These are phyloP conservation scores for Fusarium papillatum DNA, from an alignment of 2,329 filamentous ascomycete genomes.

Conservation along the genomic window DNA sequence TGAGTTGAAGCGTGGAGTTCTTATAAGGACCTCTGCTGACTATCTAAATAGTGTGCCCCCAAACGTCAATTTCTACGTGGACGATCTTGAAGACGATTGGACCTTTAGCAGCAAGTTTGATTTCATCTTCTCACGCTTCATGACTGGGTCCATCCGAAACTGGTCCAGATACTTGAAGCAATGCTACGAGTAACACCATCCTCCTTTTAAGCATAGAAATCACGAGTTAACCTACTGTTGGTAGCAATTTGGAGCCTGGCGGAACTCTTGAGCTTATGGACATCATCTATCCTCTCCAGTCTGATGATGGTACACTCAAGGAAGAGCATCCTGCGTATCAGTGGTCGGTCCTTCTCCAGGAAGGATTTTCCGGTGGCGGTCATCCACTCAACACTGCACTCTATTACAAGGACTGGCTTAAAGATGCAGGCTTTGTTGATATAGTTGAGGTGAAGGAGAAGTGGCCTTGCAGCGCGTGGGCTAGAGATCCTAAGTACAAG, in stretches of 20 bases:
- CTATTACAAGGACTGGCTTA: background rate
- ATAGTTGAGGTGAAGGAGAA: background rate
- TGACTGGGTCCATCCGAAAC: background rate
- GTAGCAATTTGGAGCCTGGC: background rate
- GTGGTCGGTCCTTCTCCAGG: background rate
- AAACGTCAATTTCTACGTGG: constrained; percentile 35
- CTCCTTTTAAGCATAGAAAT: background rate
- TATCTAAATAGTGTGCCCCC: background rate
- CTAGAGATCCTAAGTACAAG: background rate
- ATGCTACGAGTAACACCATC: background rate
- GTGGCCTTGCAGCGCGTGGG: background rate
- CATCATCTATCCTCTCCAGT: constrained; percentile 1
- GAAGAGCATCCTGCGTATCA: background rate
- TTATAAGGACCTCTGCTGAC: fast-evolving
- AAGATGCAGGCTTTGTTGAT: background rate
- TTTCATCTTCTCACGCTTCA: constrained; percentile 2
- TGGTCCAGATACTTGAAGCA: background rate
- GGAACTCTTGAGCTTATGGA: background rate
- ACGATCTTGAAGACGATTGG: background rate
- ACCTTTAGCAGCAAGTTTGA: background rate
- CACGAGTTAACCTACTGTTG: background rate
- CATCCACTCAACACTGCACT: background rate
- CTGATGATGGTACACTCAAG: background rate
- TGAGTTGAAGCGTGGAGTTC: background rate
- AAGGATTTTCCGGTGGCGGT: background rate